Evolutionary conservation across 1,284 basidiomycete species (phyloP).

Genomic region (Peniophora sp.): DNA sequence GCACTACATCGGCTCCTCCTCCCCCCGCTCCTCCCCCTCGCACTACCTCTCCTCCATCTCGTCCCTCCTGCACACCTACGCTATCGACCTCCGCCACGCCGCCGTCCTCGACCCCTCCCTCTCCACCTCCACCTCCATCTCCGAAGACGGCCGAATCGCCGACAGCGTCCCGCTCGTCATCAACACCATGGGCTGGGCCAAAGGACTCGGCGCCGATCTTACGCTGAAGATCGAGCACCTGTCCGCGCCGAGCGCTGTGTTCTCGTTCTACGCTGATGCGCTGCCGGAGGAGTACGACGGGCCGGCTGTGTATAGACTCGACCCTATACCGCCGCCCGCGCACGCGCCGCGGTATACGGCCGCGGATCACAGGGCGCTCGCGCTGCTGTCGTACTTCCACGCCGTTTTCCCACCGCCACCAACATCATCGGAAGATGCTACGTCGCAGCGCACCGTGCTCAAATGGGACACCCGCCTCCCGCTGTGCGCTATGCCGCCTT

Average conservation of each 20-base stretch:
- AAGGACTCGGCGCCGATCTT: conserved; percentile 87
- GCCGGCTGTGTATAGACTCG: conserved; percentile 17
- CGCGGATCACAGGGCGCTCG: conserved; percentile 67
- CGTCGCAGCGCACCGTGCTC: conserved; percentile 22
- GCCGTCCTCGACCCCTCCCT: conserved; percentile 14
- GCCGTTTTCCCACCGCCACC: conserved; percentile 35
- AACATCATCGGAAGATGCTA: conserved; percentile 16
- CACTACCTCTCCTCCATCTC: conserved; percentile 70
- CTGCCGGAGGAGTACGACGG: not conserved
- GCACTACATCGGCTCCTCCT: conserved; percentile 78
- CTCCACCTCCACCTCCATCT: conserved; percentile 12
- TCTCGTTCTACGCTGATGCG: conserved; percentile 36
- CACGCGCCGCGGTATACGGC: conserved; percentile 48
- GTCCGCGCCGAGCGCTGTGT: conserved; percentile 58
- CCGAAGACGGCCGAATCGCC: conserved; percentile 29
- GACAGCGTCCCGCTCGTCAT: conserved; percentile 79
- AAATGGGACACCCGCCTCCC: conserved; percentile 68
- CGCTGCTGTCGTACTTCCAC: conserved; percentile 81
- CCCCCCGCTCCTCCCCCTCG: conserved; percentile 75
- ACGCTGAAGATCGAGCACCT: conserved; percentile 61
- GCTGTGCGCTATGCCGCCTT: conserved; percentile 62
- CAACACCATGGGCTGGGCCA: conserved; percentile 97
- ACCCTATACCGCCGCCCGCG: conserved; percentile 25
- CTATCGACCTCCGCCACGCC: conserved; percentile 58
- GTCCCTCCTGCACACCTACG: conserved; percentile 65